Evolutionary conservation across 108 stramenopile genomes (phyloP).

Genomic region (Cyclotella sp.): DNA sequence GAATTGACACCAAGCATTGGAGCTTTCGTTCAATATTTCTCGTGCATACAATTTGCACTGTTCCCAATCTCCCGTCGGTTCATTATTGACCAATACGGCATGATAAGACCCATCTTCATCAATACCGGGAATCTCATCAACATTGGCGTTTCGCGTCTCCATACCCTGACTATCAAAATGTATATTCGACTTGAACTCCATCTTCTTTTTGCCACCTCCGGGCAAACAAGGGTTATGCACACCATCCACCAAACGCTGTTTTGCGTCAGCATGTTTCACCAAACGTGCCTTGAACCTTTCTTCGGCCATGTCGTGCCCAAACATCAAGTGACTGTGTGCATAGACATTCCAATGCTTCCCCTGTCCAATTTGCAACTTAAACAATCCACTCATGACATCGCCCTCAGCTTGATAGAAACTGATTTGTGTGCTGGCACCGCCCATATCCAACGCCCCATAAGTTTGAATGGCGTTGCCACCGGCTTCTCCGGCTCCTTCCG

Average conservation of each 20-base stretch:
- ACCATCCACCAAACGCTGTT: conserved; percentile 47
- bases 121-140: conserved; percentile 37
- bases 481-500: conserved; percentile 63
- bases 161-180: conserved; percentile 49
- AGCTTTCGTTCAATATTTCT: conserved; percentile 52
- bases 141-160: conserved; percentile 44
- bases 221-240: conserved; percentile 81
- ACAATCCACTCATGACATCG: conserved; percentile 80
- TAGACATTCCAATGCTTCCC: conserved; percentile 92
- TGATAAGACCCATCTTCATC: conserved; percentile 49
- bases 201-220: conserved; percentile 43
- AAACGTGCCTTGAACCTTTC: conserved; percentile 59
- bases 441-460: conserved; percentile 89
- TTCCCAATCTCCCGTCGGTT: conserved; percentile 57
- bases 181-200: conserved; percentile 56
- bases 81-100: conserved; percentile 61
- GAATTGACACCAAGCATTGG: conserved; percentile 87
- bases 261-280: conserved; percentile 23
- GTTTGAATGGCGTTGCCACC: conserved; percentile 54
- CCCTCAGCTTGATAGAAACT: conserved; percentile 81
- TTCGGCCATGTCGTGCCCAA: conserved; percentile 77
- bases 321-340: conserved; percentile 90
- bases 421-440: conserved; percentile 90
- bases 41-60: conserved; percentile 56
- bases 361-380: conserved; percentile 90